Evolutionary conservation across 805 yeast species (phyloP).

Genomic region (Kregervanrija fluxuum): DNA sequence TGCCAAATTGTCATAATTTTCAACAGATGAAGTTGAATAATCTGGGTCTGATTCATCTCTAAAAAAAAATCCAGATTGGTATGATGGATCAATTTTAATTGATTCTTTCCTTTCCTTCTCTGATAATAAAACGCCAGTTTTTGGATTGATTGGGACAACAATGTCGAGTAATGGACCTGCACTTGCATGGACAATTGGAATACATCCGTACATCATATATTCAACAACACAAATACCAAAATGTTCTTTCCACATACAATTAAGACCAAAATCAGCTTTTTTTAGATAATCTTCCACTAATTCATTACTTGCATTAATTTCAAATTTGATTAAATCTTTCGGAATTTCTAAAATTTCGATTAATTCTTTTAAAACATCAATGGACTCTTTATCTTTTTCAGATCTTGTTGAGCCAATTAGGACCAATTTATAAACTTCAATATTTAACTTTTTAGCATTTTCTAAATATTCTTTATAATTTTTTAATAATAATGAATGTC

Average conservation of each 20-base stretch:
- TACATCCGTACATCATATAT: slow-evolving; percentile 74
- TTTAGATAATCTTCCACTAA: slow-evolving; percentile 48
- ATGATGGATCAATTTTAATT: slow-evolving; percentile 8
- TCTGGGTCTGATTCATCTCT: slow-evolving; percentile 69
- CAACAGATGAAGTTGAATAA: slow-evolving; percentile 21
- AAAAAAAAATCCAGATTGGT: slow-evolving; percentile 75
- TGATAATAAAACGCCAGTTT: slow-evolving; percentile 17
- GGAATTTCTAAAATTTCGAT: slow-evolving; percentile 37
- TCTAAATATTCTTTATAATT: slow-evolving; percentile 54
- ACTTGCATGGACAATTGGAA: slow-evolving; percentile 88
- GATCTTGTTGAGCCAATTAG: slow-evolving; percentile 83
- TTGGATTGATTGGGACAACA: slow-evolving; percentile 48
- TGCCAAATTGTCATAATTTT: slow-evolving; percentile 31
- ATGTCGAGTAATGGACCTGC: slow-evolving; percentile 94
- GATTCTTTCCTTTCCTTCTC: background rate
- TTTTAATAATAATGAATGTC: slow-evolving; percentile 64
- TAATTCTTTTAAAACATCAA: slow-evolving; percentile 38
- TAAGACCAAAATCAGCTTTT: slow-evolving; percentile 66
- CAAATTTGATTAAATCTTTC: slow-evolving; percentile 29
- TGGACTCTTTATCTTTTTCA: slow-evolving; percentile 52
- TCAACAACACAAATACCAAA: slow-evolving; percentile 98
- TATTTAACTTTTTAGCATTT: background rate
- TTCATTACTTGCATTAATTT: slow-evolving; percentile 65
- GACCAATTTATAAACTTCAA: slow-evolving; percentile 46
- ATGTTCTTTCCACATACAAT: slow-evolving; percentile 99